Evolutionary conservation across 2,329 filamentous ascomycete species (phyloP).

Genomic region (Diaporthe destruens): DNA sequence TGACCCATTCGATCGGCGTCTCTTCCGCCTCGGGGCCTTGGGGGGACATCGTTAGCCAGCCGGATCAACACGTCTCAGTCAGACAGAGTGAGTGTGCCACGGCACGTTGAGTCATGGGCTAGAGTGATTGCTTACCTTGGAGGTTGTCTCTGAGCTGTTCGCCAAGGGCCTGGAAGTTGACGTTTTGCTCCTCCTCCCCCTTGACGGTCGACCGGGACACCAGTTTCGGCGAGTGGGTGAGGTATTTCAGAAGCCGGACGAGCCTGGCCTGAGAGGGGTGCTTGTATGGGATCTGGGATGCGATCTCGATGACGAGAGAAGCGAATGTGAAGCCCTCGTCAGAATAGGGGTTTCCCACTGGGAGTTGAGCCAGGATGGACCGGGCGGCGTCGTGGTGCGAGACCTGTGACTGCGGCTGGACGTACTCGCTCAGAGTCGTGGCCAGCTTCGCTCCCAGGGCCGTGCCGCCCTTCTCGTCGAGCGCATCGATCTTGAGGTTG

Average conservation of each 20-base stretch:
- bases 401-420: not conserved
- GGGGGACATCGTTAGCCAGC: not conserved
- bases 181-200: not conserved
- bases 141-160: constrained; percentile 4
- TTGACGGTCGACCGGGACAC: not conserved
- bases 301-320: not conserved
- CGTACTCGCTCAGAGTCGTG: not conserved
- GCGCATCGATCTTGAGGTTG: not conserved
- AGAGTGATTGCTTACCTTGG: not conserved
- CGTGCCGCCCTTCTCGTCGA: not conserved
- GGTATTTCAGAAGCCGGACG: constrained; percentile 1
- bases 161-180: not conserved
- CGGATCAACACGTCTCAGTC: not conserved
- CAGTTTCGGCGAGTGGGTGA: not conserved
- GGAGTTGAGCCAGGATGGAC: not conserved
- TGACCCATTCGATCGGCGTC: not conserved
- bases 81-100: not conserved
- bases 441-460: not conserved
- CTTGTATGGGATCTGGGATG: not conserved
- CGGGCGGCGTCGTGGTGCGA: not conserved
- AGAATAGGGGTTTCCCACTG: not conserved
- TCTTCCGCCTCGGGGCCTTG: constrained; percentile 10
- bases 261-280: not conserved
- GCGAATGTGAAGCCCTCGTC: not conserved
- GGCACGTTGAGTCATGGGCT: not conserved